These are phyloP conservation scores for Sutorius australiensis DNA, from an alignment of 768 basidiomycete genomes.

Conservation along the genomic window DNA sequence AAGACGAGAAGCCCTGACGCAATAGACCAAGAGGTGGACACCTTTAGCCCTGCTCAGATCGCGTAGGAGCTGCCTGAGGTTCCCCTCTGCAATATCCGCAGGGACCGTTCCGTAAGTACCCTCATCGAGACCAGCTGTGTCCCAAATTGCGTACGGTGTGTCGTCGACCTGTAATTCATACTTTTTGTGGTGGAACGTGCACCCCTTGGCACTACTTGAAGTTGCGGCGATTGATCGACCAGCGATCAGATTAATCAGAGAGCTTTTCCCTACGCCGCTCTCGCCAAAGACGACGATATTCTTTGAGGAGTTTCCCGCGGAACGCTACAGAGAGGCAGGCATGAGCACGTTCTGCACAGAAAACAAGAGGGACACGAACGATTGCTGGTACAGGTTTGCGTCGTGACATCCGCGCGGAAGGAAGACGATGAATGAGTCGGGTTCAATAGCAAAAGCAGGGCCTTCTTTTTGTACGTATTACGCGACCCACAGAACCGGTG, in stretches of 20 bases:
- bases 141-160: slow-evolving; percentile 29
- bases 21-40: slow-evolving; percentile 31
- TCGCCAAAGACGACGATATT: slow-evolving; percentile 30
- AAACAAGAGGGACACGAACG: slow-evolving; percentile 15
- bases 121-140: slow-evolving; percentile 41
- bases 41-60: slow-evolving; percentile 27
- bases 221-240: slow-evolving; percentile 36
- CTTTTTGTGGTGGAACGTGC: slow-evolving; percentile 31
- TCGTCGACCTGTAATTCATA: slow-evolving; percentile 28
- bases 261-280: slow-evolving; percentile 38
- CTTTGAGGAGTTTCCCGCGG: slow-evolving; percentile 10
- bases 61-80: slow-evolving; percentile 22
- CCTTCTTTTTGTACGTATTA: slow-evolving; percentile 23
- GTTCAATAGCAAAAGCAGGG: neutral
- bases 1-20: slow-evolving; percentile 32
- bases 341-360: slow-evolving; percentile 3
- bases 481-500: slow-evolving; percentile 1
- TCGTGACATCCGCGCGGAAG: slow-evolving; percentile 22
- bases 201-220: slow-evolving; percentile 33
- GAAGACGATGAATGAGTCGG: slow-evolving; percentile 11
- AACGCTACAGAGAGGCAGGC: slow-evolving; percentile 1
- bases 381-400: slow-evolving; percentile 11
- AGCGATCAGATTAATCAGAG: slow-evolving; percentile 40
- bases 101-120: slow-evolving; percentile 28
- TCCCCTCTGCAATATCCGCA: slow-evolving; percentile 28